Conservation (phyloP, 129 eudicot species). For the Rutidosis leptorrhynchoides region DNA sequence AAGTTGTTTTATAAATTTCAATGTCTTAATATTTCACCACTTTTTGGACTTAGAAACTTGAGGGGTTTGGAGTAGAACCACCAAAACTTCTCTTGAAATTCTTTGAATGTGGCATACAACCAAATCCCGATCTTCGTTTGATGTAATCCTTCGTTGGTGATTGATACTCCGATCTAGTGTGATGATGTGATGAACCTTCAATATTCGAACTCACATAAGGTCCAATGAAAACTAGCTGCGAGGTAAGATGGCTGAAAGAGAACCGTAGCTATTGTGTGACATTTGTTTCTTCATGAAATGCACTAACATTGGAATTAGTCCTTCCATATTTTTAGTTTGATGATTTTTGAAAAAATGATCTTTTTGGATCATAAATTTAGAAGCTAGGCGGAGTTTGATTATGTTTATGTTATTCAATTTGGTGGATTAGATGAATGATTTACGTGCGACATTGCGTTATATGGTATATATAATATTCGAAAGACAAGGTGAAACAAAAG, state of each 20-base stretch:
- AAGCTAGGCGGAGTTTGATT: conserved; percentile 14
- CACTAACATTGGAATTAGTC: conserved; percentile 48
- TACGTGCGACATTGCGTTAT: conserved; percentile 14
- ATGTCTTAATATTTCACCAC: background rate
- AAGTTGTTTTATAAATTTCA: background rate
- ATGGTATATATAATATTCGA: background rate
- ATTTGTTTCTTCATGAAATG: conserved; percentile 46
- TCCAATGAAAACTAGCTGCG: conserved; percentile 44
- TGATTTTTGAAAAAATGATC: background rate
- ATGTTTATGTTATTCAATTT: conserved; percentile 11
- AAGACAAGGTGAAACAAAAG: too few relatives aligned
- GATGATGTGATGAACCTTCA: conserved; percentile 44
- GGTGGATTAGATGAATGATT: conserved; percentile 20
- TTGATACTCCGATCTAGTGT: conserved; percentile 42
- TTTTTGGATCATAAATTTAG: background rate
- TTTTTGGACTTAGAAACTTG: conserved; percentile 10
- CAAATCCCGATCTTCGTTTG: conserved; percentile 31
- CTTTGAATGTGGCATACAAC: conserved; percentile 22
- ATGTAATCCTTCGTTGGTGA: conserved; percentile 16
- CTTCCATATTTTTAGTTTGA: conserved; percentile 37
- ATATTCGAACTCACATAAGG: conserved; percentile 19
- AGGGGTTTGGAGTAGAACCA: conserved; percentile 26
- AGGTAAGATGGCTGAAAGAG: conserved; percentile 44
- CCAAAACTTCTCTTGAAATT: conserved; percentile 25
- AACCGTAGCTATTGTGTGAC: conserved; percentile 42